A percentile compares a stretch with the other conserved stretches of the same genome.
Evolutionary conservation across 1,139 yeast species (phyloP).

Genomic region (Saccharomyces hybrid): DNA sequence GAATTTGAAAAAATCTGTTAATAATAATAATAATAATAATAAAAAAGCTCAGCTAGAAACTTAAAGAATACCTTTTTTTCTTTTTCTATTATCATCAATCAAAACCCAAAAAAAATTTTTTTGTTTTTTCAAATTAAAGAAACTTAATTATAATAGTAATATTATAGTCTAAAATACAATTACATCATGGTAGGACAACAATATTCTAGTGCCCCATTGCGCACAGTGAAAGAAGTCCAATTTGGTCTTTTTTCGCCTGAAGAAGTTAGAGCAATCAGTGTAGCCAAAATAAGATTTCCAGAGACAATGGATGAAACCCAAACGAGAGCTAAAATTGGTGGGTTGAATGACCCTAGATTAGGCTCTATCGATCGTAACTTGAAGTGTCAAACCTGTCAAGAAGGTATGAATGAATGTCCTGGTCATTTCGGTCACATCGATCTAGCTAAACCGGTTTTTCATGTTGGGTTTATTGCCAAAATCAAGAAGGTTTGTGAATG

Average conservation of each 20-base stretch:
- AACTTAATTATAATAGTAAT: background rate
- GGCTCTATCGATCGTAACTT: conserved; percentile 96
- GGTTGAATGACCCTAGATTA: conserved; percentile 90
- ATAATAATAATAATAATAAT: background rate
- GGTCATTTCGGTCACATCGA: conserved; percentile 99
- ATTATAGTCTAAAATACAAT: background rate
- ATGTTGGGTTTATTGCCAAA: conserved; percentile 88
- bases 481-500: conserved; percentile 94
- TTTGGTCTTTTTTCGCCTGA: conserved; percentile 97
- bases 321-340: conserved; percentile 91
- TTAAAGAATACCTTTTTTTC: background rate
- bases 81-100: background rate
- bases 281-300: conserved; percentile 94
- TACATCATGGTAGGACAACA: conserved; percentile 52
- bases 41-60: background rate
- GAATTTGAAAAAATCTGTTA: background rate
- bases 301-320: conserved; percentile 98
- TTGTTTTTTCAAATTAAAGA: background rate
- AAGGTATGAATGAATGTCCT: conserved; percentile 98
- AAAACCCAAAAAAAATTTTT: background rate
- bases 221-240: conserved; percentile 95
- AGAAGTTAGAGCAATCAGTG: conserved; percentile 93
- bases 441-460: conserved; percentile 96
- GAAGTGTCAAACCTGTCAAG: conserved; percentile 98
- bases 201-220: conserved; percentile 94